Base-by-base conservation (phyloP, 257 asterid genomes). In the Solanum corneliomulleri region DNA sequence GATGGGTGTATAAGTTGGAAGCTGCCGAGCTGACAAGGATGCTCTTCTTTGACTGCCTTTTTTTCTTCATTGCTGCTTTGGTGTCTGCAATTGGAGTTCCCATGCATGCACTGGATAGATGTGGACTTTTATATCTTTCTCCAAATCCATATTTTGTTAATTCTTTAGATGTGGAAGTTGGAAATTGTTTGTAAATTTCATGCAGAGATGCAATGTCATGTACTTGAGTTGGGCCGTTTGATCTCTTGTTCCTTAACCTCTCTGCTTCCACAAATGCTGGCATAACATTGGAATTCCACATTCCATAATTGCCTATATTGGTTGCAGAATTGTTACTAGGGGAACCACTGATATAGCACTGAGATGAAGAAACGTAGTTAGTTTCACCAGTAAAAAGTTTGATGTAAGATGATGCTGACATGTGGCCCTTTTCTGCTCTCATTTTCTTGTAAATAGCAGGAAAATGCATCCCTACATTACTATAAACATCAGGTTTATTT, bases 11-110 rank as follows among this genome's bases (percentile, higher is more conserved):
- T 71, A 90, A 33, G 85, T 81, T 66, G 58, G 90, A 93, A 84
- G 85, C 89, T 81, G 92, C 86, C 64, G 93, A 87, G 88, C 88
- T 89, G 87, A 88, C 83, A 31, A 72, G 86, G 86, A 88, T 64
- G 90, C 89, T 91, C 91, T 92, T 92, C 86, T 89, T 94, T 42
- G 97, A 89, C 64, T 92, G 94, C 92, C 92, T 93, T 92, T 93
- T 93, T 88, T 88, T 94, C 70, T 86, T 56, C 89, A 86, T 76
- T 62, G 87, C 86, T 90, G 93, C 62, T 84, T 71, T 88, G 80
- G 87, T 88, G 82, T 89, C 90, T 41, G 94, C 94, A 84, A 84
- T 91, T 81, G 90, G 88, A 86, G 95, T 91, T 84, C 91, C 95
- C 91, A 90, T 88, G 91, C 93, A 95, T 77, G 93, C 78, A 66